Percentiles rank a stretch among this genome's conserved stretches.
Evolutionary conservation across 495 filamentous ascomycete genomes (phyloP).

Genomic region (Pseudomonodictys pantanalensis): DNA sequence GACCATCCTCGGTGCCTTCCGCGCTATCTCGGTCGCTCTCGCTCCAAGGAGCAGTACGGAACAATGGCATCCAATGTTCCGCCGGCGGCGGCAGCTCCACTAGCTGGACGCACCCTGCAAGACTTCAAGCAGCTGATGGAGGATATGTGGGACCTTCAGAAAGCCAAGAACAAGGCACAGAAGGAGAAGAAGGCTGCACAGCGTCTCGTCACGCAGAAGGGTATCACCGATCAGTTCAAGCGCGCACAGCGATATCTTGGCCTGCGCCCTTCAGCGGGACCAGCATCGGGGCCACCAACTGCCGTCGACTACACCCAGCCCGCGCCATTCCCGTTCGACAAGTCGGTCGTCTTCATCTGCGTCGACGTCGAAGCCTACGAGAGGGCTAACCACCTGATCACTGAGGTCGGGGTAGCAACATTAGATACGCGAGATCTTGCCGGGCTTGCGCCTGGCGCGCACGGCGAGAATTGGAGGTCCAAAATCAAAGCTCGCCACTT

Average conservation of each 20-base stretch:
- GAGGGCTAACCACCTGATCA: slow-evolving; percentile 56
- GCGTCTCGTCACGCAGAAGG: slow-evolving; percentile 41
- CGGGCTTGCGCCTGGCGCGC: slow-evolving; percentile 55
- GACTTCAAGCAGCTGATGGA: slow-evolving; percentile 53
- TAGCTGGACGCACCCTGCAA: slow-evolving; percentile 39
- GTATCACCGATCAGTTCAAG: slow-evolving; percentile 52
- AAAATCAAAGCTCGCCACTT: slow-evolving; percentile 71
- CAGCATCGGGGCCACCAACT: background rate
- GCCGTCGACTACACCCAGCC: slow-evolving; percentile 40
- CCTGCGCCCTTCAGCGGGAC: slow-evolving; percentile 43
- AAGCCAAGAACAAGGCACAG: slow-evolving; percentile 46
- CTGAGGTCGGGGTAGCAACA: slow-evolving; percentile 80
- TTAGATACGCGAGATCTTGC: slow-evolving; percentile 67
- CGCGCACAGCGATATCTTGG: slow-evolving; percentile 68
- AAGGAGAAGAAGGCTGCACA: slow-evolving; percentile 46
- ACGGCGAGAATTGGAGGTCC: slow-evolving; percentile 60
- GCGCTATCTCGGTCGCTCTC: slow-evolving; percentile 59
- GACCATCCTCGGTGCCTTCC: slow-evolving; percentile 57
- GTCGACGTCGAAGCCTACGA: slow-evolving; percentile 85
- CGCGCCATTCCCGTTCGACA: slow-evolving; percentile 49
- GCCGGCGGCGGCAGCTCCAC: slow-evolving; percentile 16
- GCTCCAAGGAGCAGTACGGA: slow-evolving; percentile 38
- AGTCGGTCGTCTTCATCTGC: slow-evolving; percentile 64
- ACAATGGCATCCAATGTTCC: slow-evolving; percentile 36
- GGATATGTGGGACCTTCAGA: slow-evolving; percentile 42